Evolutionary conservation across 495 filamentous ascomycete species (phyloP).

Genomic region (Staphylotrichum longicolle): DNA sequence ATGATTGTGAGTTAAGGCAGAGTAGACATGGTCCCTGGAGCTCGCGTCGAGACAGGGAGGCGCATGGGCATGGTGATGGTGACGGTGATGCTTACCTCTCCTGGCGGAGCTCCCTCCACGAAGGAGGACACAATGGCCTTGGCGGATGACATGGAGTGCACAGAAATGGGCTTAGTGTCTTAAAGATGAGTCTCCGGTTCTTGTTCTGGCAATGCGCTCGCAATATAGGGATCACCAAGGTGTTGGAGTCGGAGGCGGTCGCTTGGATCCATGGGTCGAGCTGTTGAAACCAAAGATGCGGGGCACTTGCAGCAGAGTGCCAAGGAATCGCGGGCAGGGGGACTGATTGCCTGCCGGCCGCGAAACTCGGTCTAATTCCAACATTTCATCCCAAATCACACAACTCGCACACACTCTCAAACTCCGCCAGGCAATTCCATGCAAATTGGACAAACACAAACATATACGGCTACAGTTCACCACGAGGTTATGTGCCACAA

Average conservation of each 20-base stretch:
- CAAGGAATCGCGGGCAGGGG: constrained; percentile 15
- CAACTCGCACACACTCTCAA: neutral
- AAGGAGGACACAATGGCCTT: constrained; percentile 76
- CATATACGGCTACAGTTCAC: neutral
- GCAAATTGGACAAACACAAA: neutral
- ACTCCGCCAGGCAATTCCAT: too few species aligned
- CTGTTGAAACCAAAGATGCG: constrained; percentile 9
- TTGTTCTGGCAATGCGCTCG: neutral
- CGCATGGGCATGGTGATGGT: neutral
- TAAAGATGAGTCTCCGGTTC: too few species aligned
- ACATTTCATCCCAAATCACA: neutral
- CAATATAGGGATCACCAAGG: neutral
- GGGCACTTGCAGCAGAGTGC: constrained; percentile 14
- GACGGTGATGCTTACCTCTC: constrained; percentile 68
- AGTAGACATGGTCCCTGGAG: too few species aligned
- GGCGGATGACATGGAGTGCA: constrained; percentile 36
- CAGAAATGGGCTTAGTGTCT: neutral
- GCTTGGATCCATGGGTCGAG: neutral
- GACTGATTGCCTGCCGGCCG: too few species aligned
- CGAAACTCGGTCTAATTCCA: neutral
- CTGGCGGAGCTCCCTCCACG: constrained; percentile 90
- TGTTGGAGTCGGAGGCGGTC: too few species aligned
- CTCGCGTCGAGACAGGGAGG: too few species aligned
- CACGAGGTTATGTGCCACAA: neutral
- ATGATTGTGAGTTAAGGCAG: constrained; percentile 17